Conservation (phyloP, 1,284 basidiomycete species). For the Trichosporon faecale region DNA sequence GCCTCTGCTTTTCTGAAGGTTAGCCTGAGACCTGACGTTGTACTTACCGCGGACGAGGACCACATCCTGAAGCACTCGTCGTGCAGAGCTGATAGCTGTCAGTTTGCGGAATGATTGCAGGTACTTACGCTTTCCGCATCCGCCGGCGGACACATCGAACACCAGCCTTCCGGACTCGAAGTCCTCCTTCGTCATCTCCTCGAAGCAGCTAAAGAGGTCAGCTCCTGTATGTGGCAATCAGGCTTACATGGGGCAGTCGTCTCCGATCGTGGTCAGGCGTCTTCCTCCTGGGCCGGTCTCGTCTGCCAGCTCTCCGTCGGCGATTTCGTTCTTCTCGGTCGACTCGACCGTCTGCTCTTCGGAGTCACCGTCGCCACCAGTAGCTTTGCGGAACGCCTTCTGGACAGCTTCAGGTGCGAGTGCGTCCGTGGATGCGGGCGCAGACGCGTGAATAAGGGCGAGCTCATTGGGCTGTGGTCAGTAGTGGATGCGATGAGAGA, state of each 20-base stretch:
- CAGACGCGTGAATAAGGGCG: neutral
- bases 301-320: neutral
- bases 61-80: conserved; percentile 40
- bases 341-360: neutral
- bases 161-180: conserved; percentile 27
- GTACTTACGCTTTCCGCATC: conserved; percentile 41
- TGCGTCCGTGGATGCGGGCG: conserved; percentile 5
- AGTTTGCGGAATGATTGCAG: neutral
- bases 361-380: conserved; percentile 21
- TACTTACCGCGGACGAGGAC: conserved; percentile 33
- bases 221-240: no score
- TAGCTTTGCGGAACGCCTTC: conserved; percentile 31
- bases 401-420: conserved; percentile 24
- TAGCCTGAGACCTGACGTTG: neutral
- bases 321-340: neutral
- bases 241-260: conserved; percentile 46
- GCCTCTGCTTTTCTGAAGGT: neutral
- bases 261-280: conserved; percentile 30
- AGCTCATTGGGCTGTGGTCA: conserved; percentile 6
- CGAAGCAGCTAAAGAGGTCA: conserved; percentile 32
- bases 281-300: conserved; percentile 3
- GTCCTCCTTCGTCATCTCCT: conserved; percentile 39
- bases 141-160: conserved; percentile 33
- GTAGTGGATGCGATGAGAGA: neutral
- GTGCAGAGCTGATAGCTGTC: conserved; percentile 30